A percentile compares a stretch with the other conserved stretches of the same genome.
Conservation (phyloP, 1,284 basidiomycete genomes). For the Dichomitus squalens region DNA sequence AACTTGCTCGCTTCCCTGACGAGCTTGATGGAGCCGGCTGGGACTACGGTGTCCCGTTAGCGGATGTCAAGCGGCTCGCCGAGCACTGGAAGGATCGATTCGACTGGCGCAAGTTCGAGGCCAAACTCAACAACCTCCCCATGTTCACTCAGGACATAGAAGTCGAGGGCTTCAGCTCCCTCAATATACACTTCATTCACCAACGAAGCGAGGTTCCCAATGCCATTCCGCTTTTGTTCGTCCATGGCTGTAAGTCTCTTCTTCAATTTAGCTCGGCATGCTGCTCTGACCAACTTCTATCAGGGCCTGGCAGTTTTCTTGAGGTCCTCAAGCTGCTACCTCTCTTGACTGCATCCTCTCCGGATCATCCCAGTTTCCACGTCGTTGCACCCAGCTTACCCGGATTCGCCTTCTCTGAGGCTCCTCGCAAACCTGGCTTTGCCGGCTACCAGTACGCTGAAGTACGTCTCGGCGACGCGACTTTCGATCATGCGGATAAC, state of each 20-base stretch:
- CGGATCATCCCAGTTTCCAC: slow-evolving; percentile 56
- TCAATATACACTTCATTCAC: slow-evolving; percentile 48
- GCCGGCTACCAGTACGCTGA: slow-evolving; percentile 29
- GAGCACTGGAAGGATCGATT: slow-evolving; percentile 42
- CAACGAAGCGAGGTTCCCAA: slow-evolving; percentile 34
- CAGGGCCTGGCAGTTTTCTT: slow-evolving; percentile 63
- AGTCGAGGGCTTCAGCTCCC: slow-evolving; percentile 37
- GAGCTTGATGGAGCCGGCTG: slow-evolving; percentile 41
- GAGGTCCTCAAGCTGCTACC: slow-evolving; percentile 60
- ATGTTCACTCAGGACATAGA: slow-evolving; percentile 30
- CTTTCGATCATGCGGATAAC: background rate
- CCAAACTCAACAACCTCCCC: background rate
- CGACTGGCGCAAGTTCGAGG: slow-evolving; percentile 44
- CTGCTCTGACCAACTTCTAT: background rate
- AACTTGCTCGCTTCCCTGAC: slow-evolving; percentile 38
- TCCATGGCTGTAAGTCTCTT: slow-evolving; percentile 45
- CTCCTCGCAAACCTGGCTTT: slow-evolving; percentile 39
- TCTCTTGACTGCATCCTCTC: slow-evolving; percentile 41
- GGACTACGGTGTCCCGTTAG: slow-evolving; percentile 43
- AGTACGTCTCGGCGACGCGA: slow-evolving; percentile 9
- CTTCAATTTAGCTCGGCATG: no score
- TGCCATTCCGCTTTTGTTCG: slow-evolving; percentile 47
- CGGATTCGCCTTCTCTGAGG: slow-evolving; percentile 56
- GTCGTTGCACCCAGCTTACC: slow-evolving; percentile 57
- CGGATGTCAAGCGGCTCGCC: slow-evolving; percentile 41